These are phyloP conservation scores for Penicillium maclennaniae DNA, from an alignment of 495 filamentous ascomycete genomes.

Conservation along the genomic window DNA sequence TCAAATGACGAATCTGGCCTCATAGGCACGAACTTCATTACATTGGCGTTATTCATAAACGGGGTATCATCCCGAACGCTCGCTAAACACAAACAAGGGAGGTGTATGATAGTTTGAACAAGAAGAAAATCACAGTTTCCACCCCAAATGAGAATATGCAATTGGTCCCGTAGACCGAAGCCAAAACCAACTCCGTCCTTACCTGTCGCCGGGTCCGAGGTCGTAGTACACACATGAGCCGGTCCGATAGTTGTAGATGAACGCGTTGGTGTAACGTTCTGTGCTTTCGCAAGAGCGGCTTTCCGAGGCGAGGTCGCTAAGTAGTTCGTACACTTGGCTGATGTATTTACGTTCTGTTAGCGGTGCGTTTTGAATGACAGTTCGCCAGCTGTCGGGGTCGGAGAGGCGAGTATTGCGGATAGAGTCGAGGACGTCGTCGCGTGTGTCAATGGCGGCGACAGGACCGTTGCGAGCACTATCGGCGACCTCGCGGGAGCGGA, in stretches of 20 bases:
- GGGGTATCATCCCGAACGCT: conserved; percentile 30
- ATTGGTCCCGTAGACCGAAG: neutral
- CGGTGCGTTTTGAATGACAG: conserved; percentile 71
- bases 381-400: conserved; percentile 83
- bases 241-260: conserved; percentile 79
- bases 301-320: conserved; percentile 59
- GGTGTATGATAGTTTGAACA: conserved; percentile 1
- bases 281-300: conserved; percentile 35
- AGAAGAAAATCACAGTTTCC: neutral
- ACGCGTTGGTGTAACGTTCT: conserved; percentile 58
- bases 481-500: conserved; percentile 57
- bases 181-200: conserved; percentile 1
- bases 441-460: conserved; percentile 82
- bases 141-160: conserved; percentile 2
- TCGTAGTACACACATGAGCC: conserved; percentile 74
- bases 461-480: conserved; percentile 68
- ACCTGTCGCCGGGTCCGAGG: conserved; percentile 43
- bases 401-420: conserved; percentile 71
- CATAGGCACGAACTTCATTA: conserved; percentile 7
- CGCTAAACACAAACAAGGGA: conserved; percentile 28
- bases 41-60: conserved; percentile 20
- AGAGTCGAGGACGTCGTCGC: conserved; percentile 77
- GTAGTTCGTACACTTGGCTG: conserved; percentile 77
- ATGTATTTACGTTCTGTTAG: conserved; percentile 80
- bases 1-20: conserved; percentile 2